Evolutionary conservation across 2,329 filamentous ascomycete species (phyloP), one percentile per base, ranked within the genome.

Genomic region (Elsinoe australis): DNA sequence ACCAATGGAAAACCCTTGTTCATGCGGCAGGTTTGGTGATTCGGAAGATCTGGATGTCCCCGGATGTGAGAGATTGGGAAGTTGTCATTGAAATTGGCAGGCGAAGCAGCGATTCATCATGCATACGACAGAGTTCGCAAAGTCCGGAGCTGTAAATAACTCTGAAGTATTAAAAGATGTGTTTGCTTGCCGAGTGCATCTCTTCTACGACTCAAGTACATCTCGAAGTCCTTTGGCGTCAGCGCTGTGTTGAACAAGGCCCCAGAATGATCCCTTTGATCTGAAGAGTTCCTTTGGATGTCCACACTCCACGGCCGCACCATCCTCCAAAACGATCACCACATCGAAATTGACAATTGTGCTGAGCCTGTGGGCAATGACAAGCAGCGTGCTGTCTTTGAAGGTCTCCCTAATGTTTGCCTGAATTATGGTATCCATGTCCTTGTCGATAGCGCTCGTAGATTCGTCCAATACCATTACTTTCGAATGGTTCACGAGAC

Each of bases 341-440:
- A 60, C 61, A 55, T 78, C 73, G 55, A 73, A 76, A 45, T 73
- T 70, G 51, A 74, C 62, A 10, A 79, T 73, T 49, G 74, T 75
- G 26, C 75, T 70, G 29, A 79, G 64, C 22, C 75, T 73, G 60
- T 79, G 76, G 3, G 75, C 74, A 1, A 79, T 72, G 0, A 72
- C 68, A 44, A 79, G 67, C 47, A 85, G 72, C 0, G 82, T 85
- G 51, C 78, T 74, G 3, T 64, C 66, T 1, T 61, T 59, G 57
- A 82, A 80, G 14, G 65, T 65, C 24, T 70, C 67, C 34, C 75
- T 69, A 47, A 82, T 28, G 9, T 48, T 18, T 7, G 26, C 17
- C 17, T 49, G 49, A 14, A 53, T 26, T 5, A 17, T 5, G 10
- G 26, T 29, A 18, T 53, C 51, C 1, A 54, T 58, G 33, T 54